These are phyloP conservation scores for Pholiota microspora DNA, from an alignment of 768 basidiomycete species.

Conservation along the genomic window DNA sequence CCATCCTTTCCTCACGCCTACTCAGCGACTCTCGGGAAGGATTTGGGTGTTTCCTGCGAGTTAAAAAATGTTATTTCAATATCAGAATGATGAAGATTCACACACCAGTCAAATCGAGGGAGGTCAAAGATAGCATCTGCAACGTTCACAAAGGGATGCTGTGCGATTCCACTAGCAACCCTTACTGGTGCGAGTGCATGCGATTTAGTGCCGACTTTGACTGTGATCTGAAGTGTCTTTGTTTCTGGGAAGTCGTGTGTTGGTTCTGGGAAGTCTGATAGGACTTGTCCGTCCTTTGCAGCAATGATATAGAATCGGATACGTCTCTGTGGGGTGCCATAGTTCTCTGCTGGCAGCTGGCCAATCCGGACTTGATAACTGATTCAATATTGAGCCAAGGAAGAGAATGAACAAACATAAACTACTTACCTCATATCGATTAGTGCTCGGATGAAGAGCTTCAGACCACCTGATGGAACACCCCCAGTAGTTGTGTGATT, in stretches of 20 bases:
- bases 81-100: background rate
- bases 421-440: constrained; percentile 60
- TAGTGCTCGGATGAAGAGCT: constrained; percentile 59
- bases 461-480: constrained; percentile 71
- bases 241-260: constrained; percentile 48
- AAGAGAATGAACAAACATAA: background rate
- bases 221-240: constrained; percentile 49
- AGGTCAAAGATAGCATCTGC: constrained; percentile 76
- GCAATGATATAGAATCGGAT: constrained; percentile 54
- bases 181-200: constrained; percentile 40
- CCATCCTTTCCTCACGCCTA: constrained; percentile 17
- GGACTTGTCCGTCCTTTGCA: constrained; percentile 35
- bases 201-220: constrained; percentile 34
- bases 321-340: constrained; percentile 56
- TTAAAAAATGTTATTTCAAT: background rate
- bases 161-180: constrained; percentile 47
- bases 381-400: background rate
- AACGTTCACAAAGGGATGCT: constrained; percentile 57
- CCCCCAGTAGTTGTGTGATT: constrained; percentile 56
- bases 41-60: constrained; percentile 37
- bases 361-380: constrained; percentile 55
- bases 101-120: constrained; percentile 70
- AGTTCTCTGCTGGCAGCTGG: constrained; percentile 52
- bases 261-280: constrained; percentile 54
- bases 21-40: constrained; percentile 7